A percentile compares a stretch with the other conserved stretches of the same genome.
phyloP scores from a whole-genome alignment of 495 filamentous ascomycete species.

The Pyrenula massariospora region DNA sequence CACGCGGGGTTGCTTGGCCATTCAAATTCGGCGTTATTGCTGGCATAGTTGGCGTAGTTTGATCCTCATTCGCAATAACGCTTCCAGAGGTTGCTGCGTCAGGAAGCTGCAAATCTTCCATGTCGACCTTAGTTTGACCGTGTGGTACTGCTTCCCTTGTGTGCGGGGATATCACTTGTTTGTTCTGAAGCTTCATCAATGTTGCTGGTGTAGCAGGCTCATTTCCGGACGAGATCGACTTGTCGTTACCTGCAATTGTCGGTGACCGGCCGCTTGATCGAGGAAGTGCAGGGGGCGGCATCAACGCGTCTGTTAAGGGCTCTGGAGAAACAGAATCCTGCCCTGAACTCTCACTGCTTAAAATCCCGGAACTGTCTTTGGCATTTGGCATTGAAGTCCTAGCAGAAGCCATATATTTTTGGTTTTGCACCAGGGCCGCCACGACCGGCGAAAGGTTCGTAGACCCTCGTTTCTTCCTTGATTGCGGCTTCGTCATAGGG shows the following conservation, averaged over 20 bases:
- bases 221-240: slow-evolving; percentile 16
- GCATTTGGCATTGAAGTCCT: slow-evolving; percentile 19
- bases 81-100: slow-evolving; percentile 41
- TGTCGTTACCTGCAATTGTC: slow-evolving; percentile 29
- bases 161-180: slow-evolving; percentile 22
- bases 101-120: slow-evolving; percentile 56
- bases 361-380: slow-evolving; percentile 27
- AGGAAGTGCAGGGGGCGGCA: slow-evolving; percentile 58
- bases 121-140: slow-evolving; percentile 17
- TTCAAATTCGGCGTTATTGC: slow-evolving; percentile 12
- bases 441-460: slow-evolving; percentile 45
- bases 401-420: slow-evolving; percentile 11
- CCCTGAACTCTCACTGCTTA: slow-evolving; percentile 47
- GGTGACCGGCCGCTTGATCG: slow-evolving; percentile 41
- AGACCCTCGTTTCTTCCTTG: slow-evolving; percentile 45
- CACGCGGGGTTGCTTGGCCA: slow-evolving; percentile 20
- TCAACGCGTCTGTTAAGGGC: slow-evolving; percentile 53
- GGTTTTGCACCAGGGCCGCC: slow-evolving; percentile 35
- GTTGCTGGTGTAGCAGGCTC: slow-evolving; percentile 72
- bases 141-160: slow-evolving; percentile 11
- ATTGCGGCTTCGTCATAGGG: slow-evolving; percentile 71
- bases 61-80: slow-evolving; percentile 2
- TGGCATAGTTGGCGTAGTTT: slow-evolving; percentile 11
- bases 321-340: slow-evolving; percentile 64
- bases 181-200: slow-evolving; percentile 57